A percentile compares a stretch with the other conserved stretches of the same genome.
Evolutionary conservation across 768 basidiomycete genomes (phyloP).

Genomic region (Pisolithus microcarpus): DNA sequence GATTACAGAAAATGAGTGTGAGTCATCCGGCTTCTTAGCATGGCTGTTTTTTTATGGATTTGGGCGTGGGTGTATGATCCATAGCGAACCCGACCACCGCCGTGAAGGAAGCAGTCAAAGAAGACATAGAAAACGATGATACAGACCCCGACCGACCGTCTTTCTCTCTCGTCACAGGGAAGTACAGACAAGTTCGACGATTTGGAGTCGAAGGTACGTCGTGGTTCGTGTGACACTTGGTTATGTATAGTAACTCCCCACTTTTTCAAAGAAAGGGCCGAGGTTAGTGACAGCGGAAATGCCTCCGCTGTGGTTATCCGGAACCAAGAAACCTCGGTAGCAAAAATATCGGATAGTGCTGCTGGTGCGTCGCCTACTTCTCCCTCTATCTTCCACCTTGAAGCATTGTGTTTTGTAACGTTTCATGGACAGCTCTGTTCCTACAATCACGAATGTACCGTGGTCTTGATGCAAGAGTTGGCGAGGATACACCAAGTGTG

Average conservation of each 20-base stretch:
- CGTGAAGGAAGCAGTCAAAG: background rate
- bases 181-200: constrained; percentile 69
- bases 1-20: constrained; percentile 31
- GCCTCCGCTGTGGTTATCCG: constrained; percentile 49
- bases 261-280: constrained; percentile 1
- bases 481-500: constrained; percentile 70
- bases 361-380: constrained; percentile 45
- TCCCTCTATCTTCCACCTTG: constrained; percentile 1
- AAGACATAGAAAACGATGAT: constrained; percentile 25
- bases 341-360: constrained; percentile 54
- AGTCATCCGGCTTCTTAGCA: background rate
- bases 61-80: background rate
- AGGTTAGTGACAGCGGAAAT: constrained; percentile 14
- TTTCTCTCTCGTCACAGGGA: constrained; percentile 84
- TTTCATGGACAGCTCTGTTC: constrained; percentile 48
- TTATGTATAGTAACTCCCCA: background rate
- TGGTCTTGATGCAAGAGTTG: constrained; percentile 73
- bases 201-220: constrained; percentile 36
- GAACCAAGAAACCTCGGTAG: constrained; percentile 55
- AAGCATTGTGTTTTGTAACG: constrained; percentile 1
- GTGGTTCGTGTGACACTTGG: constrained; percentile 9
- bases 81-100: constrained; percentile 4
- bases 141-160: constrained; percentile 64
- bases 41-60: background rate
- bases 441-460: constrained; percentile 67